phyloP scores from a whole-genome alignment of 176 grass and related monocot species.

The Oryza meyeriana region DNA sequence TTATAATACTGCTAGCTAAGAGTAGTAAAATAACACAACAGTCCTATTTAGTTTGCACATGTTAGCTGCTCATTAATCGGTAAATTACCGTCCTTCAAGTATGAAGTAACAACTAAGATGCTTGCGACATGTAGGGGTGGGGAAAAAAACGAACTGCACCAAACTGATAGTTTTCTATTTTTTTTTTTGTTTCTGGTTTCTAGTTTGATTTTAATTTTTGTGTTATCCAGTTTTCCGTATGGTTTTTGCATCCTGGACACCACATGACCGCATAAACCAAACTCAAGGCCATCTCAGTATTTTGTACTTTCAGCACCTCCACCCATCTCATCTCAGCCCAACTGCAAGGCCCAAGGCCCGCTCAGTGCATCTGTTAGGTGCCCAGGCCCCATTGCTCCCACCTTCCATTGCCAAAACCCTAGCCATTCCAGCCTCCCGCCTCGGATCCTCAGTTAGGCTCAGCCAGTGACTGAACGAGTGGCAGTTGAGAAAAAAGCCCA shows the following conservation, averaged over 20 bases:
- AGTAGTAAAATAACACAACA: neutral
- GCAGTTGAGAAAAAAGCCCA: neutral
- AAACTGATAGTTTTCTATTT: neutral
- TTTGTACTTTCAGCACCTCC: neutral
- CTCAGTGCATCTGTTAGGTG: neutral
- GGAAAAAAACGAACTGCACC: neutral
- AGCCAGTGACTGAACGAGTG: neutral
- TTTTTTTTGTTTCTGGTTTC: neutral
- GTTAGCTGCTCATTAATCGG: neutral
- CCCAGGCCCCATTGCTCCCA: neutral
- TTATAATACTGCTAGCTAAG: neutral
- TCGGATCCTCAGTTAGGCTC: no score
- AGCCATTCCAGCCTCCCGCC: neutral
- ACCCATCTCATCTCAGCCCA: neutral
- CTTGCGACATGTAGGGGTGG: neutral
- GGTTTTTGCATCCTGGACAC: neutral
- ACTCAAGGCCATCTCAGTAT: neutral
- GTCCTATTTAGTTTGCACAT: neutral
- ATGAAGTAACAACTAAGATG: neutral
- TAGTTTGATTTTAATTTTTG: neutral
- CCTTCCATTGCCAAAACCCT: neutral
- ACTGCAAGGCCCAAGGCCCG: neutral
- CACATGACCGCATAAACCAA: neutral
- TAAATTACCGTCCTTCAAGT: neutral
- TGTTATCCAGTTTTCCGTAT: neutral